A percentile compares a stretch with the other conserved stretches of the same genome.
Evolutionary conservation across 2,329 filamentous ascomycete genomes (phyloP).

Genomic region (Cordyceps pruinosa): DNA sequence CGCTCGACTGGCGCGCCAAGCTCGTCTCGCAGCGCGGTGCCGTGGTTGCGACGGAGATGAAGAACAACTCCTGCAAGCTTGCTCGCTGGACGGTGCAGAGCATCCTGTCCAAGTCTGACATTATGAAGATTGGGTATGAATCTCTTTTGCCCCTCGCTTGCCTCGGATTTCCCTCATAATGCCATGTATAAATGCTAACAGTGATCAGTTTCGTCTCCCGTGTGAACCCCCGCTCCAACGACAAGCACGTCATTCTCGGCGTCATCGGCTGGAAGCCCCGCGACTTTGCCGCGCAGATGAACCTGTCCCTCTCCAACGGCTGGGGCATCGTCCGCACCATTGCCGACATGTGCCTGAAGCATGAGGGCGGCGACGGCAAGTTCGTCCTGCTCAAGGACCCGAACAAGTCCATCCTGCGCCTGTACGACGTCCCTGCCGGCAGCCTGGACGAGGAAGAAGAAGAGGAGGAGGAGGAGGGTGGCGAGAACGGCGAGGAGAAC

Average conservation of each 20-base stretch:
- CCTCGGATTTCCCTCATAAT: background rate
- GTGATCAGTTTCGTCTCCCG: conserved; percentile 79
- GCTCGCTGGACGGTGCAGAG: conserved; percentile 96
- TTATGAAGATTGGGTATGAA: conserved; percentile 91
- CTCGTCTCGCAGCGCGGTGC: conserved; percentile 91
- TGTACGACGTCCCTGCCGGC: conserved; percentile 83
- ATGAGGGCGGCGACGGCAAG: conserved; percentile 69
- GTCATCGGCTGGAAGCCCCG: conserved; percentile 97
- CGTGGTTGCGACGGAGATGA: conserved; percentile 98
- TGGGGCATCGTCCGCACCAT: conserved; percentile 99
- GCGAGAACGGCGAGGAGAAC: conserved; percentile 36
- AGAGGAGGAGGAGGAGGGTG: conserved; percentile 49
- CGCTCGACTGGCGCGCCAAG: conserved; percentile 95
- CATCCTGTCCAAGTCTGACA: conserved; percentile 93
- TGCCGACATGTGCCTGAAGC: conserved; percentile 70
- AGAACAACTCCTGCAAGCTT: conserved; percentile 99
- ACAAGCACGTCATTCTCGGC: conserved; percentile 90
- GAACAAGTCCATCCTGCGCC: conserved; percentile 88
- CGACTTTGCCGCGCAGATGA: conserved; percentile 97
- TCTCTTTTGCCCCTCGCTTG: background rate
- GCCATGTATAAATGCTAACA: conserved; percentile 21
- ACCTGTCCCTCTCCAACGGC: conserved; percentile 90
- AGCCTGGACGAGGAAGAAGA: conserved; percentile 90
- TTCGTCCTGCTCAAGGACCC: conserved; percentile 84
- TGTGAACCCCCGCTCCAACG: conserved; percentile 82